Base-by-base conservation (phyloP, 176 grass and related monocot species). In the Poa annua region DNA sequence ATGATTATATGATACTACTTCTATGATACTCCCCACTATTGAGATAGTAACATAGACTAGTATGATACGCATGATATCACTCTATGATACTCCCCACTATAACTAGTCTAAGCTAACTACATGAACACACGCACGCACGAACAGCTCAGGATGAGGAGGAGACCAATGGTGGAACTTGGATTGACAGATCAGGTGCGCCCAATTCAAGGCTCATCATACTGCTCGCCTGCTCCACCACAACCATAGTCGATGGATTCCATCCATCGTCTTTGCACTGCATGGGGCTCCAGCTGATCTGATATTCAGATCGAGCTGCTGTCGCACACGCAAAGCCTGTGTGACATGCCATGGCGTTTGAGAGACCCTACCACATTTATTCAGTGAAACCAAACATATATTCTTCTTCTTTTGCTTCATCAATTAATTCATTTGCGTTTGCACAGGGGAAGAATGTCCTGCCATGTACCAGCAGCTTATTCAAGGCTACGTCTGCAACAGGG, bases 191-290 rank as follows among this genome's bases (percentile, higher is more conserved):
- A 47, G 41, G 22, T 60, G 75, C 75, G 53, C 76, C 67, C 33
- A 54, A 41, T 80, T 86, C 67, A 80, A 85, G 45, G 42, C 67
- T 80, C 77, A 86, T 86, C 77, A 80, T 80, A 26, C 39, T 50
- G 24, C 66, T 42, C 38, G 22, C 3, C 10, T n/a, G n/a, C 66
- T 70, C 35, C 38, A 42, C 38, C 39, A 8, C 39, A 0, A 41
- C 39, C 1, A 41, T 39, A 49, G 39, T 47, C 42, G 0, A 72
- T 25, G 17, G 8, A 8, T 41, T 41, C 36, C 36, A n/a, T n/a
- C 65, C 20, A 71, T 47, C 41, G 38, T 3, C 38, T 44, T 70
- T 70, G 67, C 68, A 41, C 41, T 17, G 54, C 59, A 45, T 45
- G 42, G 42, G 6, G 7, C 33, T 20, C 64, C 29, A 29, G 29